Percentiles rank a stretch among this genome's conserved stretches.
These are phyloP conservation scores for Lepraria neglecta DNA, from an alignment of 495 filamentous ascomycete genomes.

Conservation along the genomic window DNA sequence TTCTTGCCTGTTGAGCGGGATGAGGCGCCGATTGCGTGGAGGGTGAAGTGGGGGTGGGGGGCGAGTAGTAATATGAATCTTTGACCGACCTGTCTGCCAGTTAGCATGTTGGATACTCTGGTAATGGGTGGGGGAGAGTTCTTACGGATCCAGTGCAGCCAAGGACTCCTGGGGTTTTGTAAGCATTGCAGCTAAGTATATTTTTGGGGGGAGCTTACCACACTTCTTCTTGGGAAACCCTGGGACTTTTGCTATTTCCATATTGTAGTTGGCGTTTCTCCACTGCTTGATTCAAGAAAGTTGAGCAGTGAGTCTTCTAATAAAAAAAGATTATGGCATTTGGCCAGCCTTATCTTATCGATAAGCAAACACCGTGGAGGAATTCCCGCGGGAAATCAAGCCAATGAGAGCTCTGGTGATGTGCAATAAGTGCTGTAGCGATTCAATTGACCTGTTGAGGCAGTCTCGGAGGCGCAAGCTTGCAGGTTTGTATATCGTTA, in stretches of 20 bases:
- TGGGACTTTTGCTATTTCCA: slow-evolving; percentile 6
- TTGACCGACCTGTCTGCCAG: slow-evolving; percentile 50
- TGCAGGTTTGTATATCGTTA: too few relatives aligned
- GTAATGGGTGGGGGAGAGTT: neutral
- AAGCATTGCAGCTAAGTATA: neutral
- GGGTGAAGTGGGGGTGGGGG: slow-evolving; percentile 66
- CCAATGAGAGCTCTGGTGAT: too few relatives aligned
- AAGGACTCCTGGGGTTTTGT: slow-evolving; percentile 47
- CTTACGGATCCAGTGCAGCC: slow-evolving; percentile 66
- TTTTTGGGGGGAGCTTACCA: slow-evolving; percentile 11
- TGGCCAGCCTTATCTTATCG: too few relatives aligned
- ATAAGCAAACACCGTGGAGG: too few relatives aligned
- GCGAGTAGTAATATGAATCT: slow-evolving; percentile 78
- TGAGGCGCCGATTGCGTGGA: slow-evolving; percentile 75
- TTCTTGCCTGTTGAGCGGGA: slow-evolving; percentile 71
- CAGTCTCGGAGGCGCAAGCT: too few relatives aligned
- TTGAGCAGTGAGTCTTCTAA: too few relatives aligned
- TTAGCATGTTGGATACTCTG: neutral
- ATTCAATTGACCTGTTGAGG: too few relatives aligned
- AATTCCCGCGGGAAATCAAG: too few relatives aligned
- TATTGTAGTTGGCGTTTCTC: neutral
- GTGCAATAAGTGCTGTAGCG: too few relatives aligned
- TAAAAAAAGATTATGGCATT: too few relatives aligned
- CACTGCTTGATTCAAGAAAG: neutral
- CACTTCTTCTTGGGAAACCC: slow-evolving; percentile 23